Percentiles rank a stretch among this genome's conserved stretches.
Conservation (phyloP, 2,329 filamentous ascomycete genomes). For the Neopestalotiopsis clavispora region DNA sequence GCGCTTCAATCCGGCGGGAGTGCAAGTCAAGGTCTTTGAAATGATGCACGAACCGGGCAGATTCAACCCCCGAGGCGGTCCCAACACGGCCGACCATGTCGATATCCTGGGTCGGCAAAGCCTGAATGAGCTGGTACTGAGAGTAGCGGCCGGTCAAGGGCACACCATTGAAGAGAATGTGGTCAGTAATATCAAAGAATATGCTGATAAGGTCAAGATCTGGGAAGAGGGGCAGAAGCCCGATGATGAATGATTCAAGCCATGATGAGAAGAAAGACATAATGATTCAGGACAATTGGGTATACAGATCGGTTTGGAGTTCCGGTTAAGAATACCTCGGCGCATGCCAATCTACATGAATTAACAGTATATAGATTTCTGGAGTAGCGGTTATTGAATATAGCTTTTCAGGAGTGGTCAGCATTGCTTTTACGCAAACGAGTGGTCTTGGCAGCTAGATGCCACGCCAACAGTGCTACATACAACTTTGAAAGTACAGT, state of each 20-base stretch:
- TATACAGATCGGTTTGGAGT: constrained; percentile 13
- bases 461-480: no score
- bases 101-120: constrained; percentile 90
- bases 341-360: not conserved
- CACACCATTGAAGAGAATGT: constrained; percentile 78
- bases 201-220: constrained; percentile 83
- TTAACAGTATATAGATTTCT: not conserved
- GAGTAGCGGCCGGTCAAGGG: constrained; percentile 84
- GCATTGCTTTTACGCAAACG: no score
- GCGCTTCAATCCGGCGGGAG: constrained; percentile 87
- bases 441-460: no score
- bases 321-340: constrained; percentile 17
- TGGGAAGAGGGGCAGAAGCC: constrained; percentile 62
- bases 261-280: constrained; percentile 11
- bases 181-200: constrained; percentile 80
- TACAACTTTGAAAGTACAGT: no score
- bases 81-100: constrained; percentile 85
- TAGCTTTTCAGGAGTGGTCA: no score
- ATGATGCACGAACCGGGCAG: constrained; percentile 96
- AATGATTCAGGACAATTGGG: not conserved
- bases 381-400: not conserved
- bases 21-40: constrained; percentile 84
- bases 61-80: constrained; percentile 80
- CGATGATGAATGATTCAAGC: constrained; percentile 17
- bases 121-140: constrained; percentile 87